A percentile compares a stretch with the other conserved stretches of the same genome.
Conservation (phyloP, 139 green algal species). For the Eudorina sp. region DNA sequence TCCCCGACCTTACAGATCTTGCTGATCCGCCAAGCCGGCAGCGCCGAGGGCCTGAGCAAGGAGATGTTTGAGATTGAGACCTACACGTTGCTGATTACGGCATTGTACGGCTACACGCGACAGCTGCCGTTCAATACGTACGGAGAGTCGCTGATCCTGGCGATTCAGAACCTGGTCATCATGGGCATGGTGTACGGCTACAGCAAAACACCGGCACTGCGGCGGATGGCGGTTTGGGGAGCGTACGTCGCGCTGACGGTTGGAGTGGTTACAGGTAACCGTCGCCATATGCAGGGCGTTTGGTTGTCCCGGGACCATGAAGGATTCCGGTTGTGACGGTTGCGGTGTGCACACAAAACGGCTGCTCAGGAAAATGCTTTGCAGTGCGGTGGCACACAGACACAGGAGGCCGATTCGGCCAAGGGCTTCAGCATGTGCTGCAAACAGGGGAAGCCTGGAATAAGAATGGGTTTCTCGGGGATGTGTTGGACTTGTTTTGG, state of each 20-base stretch:
- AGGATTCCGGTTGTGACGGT: no score
- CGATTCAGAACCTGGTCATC: slow-evolving; percentile 77
- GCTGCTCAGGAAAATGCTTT: no score
- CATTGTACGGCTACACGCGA: slow-evolving; percentile 79
- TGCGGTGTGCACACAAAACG: no score
- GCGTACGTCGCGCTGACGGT: slow-evolving; percentile 32
- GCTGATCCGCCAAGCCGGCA: slow-evolving; percentile 62
- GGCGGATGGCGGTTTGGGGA: not conserved
- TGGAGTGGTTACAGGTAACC: slow-evolving; percentile 42
- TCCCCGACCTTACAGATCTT: slow-evolving; percentile 67
- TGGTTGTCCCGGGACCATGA: no score
- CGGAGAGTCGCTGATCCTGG: slow-evolving; percentile 76
- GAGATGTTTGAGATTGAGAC: slow-evolving; percentile 86
- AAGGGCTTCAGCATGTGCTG: no score
- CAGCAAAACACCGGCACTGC: slow-evolving; percentile 41
- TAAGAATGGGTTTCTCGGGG: no score
- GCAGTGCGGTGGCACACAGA: no score
- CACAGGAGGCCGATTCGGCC: no score
- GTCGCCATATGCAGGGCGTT: no score
- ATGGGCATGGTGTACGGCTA: slow-evolving; percentile 83
- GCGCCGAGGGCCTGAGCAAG: slow-evolving; percentile 77
- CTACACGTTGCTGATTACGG: slow-evolving; percentile 73
- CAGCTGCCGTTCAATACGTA: slow-evolving; percentile 84
- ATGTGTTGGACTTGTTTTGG: no score
- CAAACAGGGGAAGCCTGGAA: no score